Evolutionary conservation across 2,329 filamentous ascomycete genomes (phyloP).

Genomic region (Ascochyta fabae): DNA sequence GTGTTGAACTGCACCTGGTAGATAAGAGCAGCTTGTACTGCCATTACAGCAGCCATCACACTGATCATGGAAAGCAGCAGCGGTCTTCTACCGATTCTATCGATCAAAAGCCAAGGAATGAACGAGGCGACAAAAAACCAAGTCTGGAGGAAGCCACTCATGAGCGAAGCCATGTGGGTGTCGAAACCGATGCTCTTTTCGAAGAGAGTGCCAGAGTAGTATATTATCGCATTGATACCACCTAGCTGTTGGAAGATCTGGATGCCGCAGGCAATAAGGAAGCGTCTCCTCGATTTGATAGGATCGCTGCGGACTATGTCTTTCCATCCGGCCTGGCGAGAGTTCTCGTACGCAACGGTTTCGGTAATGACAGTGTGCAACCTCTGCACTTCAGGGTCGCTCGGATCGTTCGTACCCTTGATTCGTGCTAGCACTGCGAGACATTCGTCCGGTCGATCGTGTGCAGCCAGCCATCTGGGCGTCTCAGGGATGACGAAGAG

Average conservation of each 20-base stretch:
- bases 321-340: conserved; percentile 24
- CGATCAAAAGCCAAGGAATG: conserved; percentile 26
- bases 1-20: conserved; percentile 27
- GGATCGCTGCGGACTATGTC: conserved; percentile 24
- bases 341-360: conserved; percentile 24
- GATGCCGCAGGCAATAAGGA: conserved; percentile 25
- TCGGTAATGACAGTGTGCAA: conserved; percentile 25
- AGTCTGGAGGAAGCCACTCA: conserved; percentile 27
- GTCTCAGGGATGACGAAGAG: conserved; percentile 21
- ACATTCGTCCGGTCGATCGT: conserved; percentile 25
- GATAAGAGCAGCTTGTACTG: conserved; percentile 26
- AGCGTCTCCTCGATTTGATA: conserved; percentile 26
- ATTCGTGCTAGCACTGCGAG: conserved; percentile 23
- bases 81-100: conserved; percentile 22
- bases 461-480: conserved; percentile 24
- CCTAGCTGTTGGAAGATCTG: conserved; percentile 27
- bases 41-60: conserved; percentile 26
- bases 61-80: conserved; percentile 26
- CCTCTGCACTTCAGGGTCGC: conserved; percentile 17
- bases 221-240: conserved; percentile 29
- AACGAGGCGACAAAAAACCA: conserved; percentile 30
- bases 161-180: conserved; percentile 23
- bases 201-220: conserved; percentile 26
- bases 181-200: conserved; percentile 27
- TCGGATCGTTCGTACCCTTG: conserved; percentile 10